Evolutionary conservation across 1,139 yeast genomes (phyloP).

Genomic region (Lodderomyces pseudojiufengensis): DNA sequence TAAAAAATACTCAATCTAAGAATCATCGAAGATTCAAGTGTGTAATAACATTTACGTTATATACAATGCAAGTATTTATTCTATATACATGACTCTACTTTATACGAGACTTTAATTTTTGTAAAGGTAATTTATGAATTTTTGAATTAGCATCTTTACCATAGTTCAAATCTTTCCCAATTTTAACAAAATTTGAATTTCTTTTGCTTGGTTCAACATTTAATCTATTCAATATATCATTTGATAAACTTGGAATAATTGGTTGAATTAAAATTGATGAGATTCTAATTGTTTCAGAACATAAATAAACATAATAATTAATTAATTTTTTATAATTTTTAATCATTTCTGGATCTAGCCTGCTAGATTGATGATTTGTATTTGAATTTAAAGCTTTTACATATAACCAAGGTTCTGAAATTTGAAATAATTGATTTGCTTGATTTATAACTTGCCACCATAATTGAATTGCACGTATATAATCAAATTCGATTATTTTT

Average conservation of each 20-base stretch:
- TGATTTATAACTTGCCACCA: conserved; percentile 60
- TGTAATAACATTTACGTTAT: no score
- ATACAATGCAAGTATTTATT: no score
- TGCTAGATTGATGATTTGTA: conserved; percentile 27
- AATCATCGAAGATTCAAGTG: no score
- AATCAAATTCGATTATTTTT: conserved; percentile 48
- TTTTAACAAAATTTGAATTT: conserved; percentile 27
- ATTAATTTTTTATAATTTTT: conserved; percentile 27
- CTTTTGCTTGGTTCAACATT: conserved; percentile 47
- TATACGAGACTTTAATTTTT: conserved; percentile 19
- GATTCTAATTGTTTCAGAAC: conserved; percentile 71
- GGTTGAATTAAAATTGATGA: conserved; percentile 66
- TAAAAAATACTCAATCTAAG: no score
- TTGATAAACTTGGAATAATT: conserved; percentile 64
- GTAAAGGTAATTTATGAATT: conserved; percentile 24
- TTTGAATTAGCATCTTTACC: conserved; percentile 34
- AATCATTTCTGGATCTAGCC: conserved; percentile 7
- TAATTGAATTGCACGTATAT: conserved; percentile 54
- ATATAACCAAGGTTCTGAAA: conserved; percentile 57
- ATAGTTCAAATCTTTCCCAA: conserved; percentile 50
- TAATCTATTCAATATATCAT: conserved; percentile 58
- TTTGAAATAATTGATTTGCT: conserved; percentile 64
- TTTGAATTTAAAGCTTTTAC: conserved; percentile 17
- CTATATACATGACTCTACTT: no score
- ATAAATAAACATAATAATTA: conserved; percentile 55